Evolutionary conservation across 768 basidiomycete genomes (phyloP), one percentile per base, ranked within the genome.

Genomic region (Tylopilus balloui): DNA sequence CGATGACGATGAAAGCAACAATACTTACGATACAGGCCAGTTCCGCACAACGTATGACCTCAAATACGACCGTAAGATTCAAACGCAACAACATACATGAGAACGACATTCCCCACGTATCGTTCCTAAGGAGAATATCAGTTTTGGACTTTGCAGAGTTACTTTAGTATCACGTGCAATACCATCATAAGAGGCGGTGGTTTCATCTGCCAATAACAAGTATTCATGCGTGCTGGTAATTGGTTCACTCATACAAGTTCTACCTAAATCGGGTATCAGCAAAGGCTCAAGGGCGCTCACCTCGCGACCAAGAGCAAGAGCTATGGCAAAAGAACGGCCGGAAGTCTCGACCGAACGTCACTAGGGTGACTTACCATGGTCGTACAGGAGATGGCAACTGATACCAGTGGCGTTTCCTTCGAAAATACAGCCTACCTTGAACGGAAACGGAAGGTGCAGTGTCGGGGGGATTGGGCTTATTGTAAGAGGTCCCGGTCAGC

Each of bases 301-400:
- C 54, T 67, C 67, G n/a, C 65, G 62, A 6, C 55, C 44, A 40
- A 69, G 42, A 17, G 51, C 32, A 31, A 69, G 60, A 27, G 32
- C 65, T 67, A 32, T 41, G 32, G 10, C 9, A 21, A 42, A 27
- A 36, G 29, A 31, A 36, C 3, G 6, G 38, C 55, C 29, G 38
- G 21, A 32, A 19, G 31, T 21, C 41, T 24, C 23, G 13, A 24
- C 37, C 23, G 28, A 38, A 25, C 13, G 19, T 6, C 14, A 31
- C n/a, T 14, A 46, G 7, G 17, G 20, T 6, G 38, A 29, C 53
- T 50, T 47, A 58, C 65, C 55, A 14, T 67, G 65, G 48, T 67
- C 65, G 37, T 67, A 69, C 13, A 67, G 39, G 65, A 52, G 24
- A 65, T 60, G 12, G 65, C 67, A 57, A 63, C 65, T 67, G 19